Base-by-base conservation (phyloP, 1,139 yeast genomes). In the Debaryomyces subglobosus region DNA sequence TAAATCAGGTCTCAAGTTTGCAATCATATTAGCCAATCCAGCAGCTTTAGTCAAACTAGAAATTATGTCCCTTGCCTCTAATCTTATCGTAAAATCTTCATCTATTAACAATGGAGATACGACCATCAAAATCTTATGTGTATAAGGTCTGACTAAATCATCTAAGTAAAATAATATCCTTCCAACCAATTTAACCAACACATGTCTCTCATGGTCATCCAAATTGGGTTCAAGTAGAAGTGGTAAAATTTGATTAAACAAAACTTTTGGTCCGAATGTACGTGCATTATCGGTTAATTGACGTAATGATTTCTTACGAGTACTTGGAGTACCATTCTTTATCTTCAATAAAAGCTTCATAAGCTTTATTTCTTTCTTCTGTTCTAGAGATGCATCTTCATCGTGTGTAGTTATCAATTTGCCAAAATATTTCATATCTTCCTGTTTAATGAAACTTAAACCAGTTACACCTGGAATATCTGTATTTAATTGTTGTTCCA, bases 161-260 rank as follows among this genome's bases (percentile, higher is more conserved):
- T 85, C 90, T 16, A 91, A 69, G 54, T 78, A 85, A 62, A 78
- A 81, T 15, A 92, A 64, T 0, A 89, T 74, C 38, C 96, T 73
- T 33, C 87, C 91, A 12, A 89, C 69, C 8, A 89, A 79, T 62
- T 91, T 92, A 10, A 90, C 88, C 49, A 92, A 70, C 13, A 89
- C 65, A 67, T 91, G 96, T 27, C 96, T 76, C 62, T 92, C 97
- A 56, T 85, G 91, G 46, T 89, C 95, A 55, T 86, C 95, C 36
- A 91, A 69, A 7, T 81, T 68, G 21, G 84, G 84, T 54, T 90
- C 97, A 62, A 87, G 71, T 34, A 92, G 68, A 15, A 92, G 67
- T 0, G 97, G 96, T 13, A 92, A 70, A 6, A 89, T 75, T 52
- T 82, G 85, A 49, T 82, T 80, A 59, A 92, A 86, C 18, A 91